Evolutionary conservation across 805 yeast species (phyloP), one percentile per base, ranked within the genome.

Genomic region (Limtongozyma cylindracea): DNA sequence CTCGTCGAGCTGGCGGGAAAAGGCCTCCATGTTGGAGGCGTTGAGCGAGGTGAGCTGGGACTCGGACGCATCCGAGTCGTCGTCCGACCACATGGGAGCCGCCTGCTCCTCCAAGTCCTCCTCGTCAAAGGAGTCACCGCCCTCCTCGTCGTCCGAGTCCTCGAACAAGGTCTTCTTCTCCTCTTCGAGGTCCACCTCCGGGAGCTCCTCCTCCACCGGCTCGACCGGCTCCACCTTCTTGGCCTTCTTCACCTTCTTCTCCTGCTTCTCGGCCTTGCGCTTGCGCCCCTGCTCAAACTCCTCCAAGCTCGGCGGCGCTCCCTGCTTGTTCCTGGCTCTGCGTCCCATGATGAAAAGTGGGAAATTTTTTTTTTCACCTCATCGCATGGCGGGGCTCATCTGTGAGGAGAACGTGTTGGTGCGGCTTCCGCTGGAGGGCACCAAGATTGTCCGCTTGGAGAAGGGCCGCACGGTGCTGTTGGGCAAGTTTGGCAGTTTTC

Each of bases 401-500:
- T 52, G 56, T 11, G 43, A 55, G 27, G 62, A 62, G 26, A 56
- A 53, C 43, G 77, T 62, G 7, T 43, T 84, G 33, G 41, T 88
- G 17, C 57, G 71, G 24, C 52, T 80, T 26, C 96, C 96, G 1
- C 77, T 94, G 2, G 74, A 68, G 23, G 72, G 74, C 25, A 41
- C 67, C 35, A 70, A 76, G 38, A 56, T 82, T 18, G 64, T 72
- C n/a, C 63, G 68, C 31, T 47, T 82, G 27, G 56, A 53, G 22
- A 54, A 61, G 3, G 65, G 60, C 16, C 64, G 69, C 1, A 39
- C 58, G 8, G 56, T 88, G 11, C 62, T 65, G 24, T 53, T 88
- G 30, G 98, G 98, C 2, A 84, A 88, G 39, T 88, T 84, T 43
- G 99, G 99, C 11, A 53, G 71, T 0, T 88, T 88, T 39, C 47